Conservation (phyloP, 352 stramenopile species). For the Lagenidium giganteum region DNA sequence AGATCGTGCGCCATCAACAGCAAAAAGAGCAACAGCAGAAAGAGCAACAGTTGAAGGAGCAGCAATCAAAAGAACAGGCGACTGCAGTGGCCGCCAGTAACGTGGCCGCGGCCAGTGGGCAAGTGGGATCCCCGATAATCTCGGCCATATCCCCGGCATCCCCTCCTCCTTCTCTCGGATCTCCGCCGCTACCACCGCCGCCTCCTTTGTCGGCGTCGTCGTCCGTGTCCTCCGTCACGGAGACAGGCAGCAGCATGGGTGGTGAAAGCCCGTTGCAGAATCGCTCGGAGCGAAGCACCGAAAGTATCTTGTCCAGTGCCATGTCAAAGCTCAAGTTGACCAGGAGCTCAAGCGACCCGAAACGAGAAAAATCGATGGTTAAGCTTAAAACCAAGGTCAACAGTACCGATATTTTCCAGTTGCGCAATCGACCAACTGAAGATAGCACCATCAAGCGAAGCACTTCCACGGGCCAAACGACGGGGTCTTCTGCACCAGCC, state of each 20-base stretch:
- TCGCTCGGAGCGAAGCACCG: constrained; percentile 18
- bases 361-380: constrained; percentile 57
- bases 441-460: constrained; percentile 2
- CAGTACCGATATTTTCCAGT: constrained; percentile 48
- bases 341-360: constrained; percentile 72
- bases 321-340: constrained; percentile 61
- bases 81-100: too few relatives aligned
- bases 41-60: neutral
- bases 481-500: constrained; percentile 24
- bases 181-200: constrained; percentile 20
- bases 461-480: neutral
- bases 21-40: constrained; percentile 20
- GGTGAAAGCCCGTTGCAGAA: constrained; percentile 11
- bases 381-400: constrained; percentile 51
- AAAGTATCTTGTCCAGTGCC: constrained; percentile 38
- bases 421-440: constrained; percentile 23
- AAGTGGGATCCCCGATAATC: constrained; percentile 1
- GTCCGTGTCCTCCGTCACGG: constrained; percentile 21
- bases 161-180: too few relatives aligned
- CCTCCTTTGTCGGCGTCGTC: constrained; percentile 24
- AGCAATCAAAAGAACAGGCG: too few relatives aligned
- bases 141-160: too few relatives aligned
- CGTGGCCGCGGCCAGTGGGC: neutral
- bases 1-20: constrained; percentile 56
- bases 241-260: constrained; percentile 14